Evolutionary conservation across 2,329 filamentous ascomycete species (phyloP), one percentile per base, ranked within the genome.

Genomic region (Clonostachys chloroleuca): DNA sequence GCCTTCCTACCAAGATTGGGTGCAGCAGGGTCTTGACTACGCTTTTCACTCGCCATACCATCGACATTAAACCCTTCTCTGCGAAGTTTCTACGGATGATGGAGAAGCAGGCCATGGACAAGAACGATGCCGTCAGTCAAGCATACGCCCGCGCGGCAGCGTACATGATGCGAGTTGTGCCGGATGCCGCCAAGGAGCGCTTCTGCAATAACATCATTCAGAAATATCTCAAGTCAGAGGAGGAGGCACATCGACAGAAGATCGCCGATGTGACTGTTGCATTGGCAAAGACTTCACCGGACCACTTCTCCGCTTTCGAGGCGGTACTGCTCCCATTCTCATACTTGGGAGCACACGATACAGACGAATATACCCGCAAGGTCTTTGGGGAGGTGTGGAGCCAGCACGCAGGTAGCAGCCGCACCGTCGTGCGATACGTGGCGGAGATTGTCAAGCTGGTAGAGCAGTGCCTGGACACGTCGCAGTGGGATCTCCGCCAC

Each of bases 1-100:
- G 92, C 2, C 84, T 97, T 68, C 92, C 92, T 3, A 95, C 91
- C 0, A 97, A 97, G 70, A 87, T 97, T 43, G 94, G 91, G 36
- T 95, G 91, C 59, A 88, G 87, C 53, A 83, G 90, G 47, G 84
- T 96, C 3, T 75, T 99, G 34, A 87, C 89, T 8, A 92, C 89
- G 1, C 76, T 99, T 8, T 88, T 89, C 44, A 92, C 92, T 44
- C 82, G 90, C 12, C 87, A 92, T 53, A 82, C 80, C 35, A 77
- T 84, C 36, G 73, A 92, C 33, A 89, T 96, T 64, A 80, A 78
- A 36, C 84, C 88, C 0, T 84, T 92, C 57, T 85, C 89, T 12
- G 81, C 88, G 52, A 74, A 78, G 9, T 91, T 96, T 57, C 73
- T 96, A 44, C 86, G 84, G 53, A 63, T 91, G 10, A 78, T 96